Conservation (phyloP, 805 yeast genomes). For the Zygosaccharomyces bailii region DNA sequence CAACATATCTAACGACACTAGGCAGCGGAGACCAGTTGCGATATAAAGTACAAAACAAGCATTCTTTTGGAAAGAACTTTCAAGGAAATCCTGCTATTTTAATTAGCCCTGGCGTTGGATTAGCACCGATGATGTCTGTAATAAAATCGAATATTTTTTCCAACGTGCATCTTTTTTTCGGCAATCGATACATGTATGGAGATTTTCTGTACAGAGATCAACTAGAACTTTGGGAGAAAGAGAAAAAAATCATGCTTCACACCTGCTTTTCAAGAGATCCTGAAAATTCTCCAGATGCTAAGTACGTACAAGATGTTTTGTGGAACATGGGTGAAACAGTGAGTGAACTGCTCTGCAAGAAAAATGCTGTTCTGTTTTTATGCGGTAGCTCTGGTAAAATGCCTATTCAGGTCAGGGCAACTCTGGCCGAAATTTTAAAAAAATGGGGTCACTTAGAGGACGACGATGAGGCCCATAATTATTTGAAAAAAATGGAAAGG, state of each 20-base stretch:
- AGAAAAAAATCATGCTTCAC: slow-evolving; percentile 40
- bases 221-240: slow-evolving; percentile 42
- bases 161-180: slow-evolving; percentile 58
- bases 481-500: slow-evolving; percentile 57
- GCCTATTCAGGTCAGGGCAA: slow-evolving; percentile 87
- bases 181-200: slow-evolving; percentile 61
- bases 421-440: slow-evolving; percentile 60
- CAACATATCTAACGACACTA: slow-evolving; percentile 64
- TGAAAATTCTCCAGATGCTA: slow-evolving; percentile 39
- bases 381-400: slow-evolving; percentile 94
- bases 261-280: slow-evolving; percentile 50
- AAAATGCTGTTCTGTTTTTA: slow-evolving; percentile 63
- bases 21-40: slow-evolving; percentile 47
- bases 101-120: slow-evolving; percentile 93
- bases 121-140: slow-evolving; percentile 85
- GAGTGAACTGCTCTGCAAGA: slow-evolving; percentile 49
- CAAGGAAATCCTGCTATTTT: slow-evolving; percentile 58
- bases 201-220: slow-evolving; percentile 65
- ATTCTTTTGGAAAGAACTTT: slow-evolving; percentile 16
- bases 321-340: slow-evolving; percentile 49
- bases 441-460: slow-evolving; percentile 40
- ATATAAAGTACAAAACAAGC: slow-evolving; percentile 49
- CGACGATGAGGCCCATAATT: slow-evolving; percentile 47
- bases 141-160: slow-evolving; percentile 41
- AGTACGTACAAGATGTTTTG: slow-evolving; percentile 77